Evolutionary conservation across 768 basidiomycete genomes (phyloP), one percentile per base, ranked within the genome.

Genomic region (Russula virescens): DNA sequence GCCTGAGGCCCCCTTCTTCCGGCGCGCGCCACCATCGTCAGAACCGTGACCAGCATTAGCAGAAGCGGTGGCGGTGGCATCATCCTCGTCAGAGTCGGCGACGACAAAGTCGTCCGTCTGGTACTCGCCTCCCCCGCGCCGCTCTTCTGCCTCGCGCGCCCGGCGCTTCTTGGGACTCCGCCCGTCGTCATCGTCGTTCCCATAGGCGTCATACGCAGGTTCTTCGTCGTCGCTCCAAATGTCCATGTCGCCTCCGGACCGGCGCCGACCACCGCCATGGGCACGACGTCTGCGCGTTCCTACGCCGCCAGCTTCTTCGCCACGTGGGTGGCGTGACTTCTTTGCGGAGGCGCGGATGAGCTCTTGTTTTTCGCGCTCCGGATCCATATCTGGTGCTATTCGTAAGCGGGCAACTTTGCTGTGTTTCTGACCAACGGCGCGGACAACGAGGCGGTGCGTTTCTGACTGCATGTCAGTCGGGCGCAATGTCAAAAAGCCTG

Each of bases 401-500:
- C 86, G 85, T 66, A 91, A 79, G 55, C 87, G 83, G 5, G 91
- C 87, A 23, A 88, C 82, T 71, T 90, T 90, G 73, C 80, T 87
- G 74, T 94, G 88, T 73, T 88, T 88, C 70, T 93, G 89, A 35
- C 88, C 89, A 9, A 94, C 90, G 43, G 90, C 86, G 42, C 87
- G 85, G 8, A 93, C 94, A 43, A 95, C 80, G 83, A 91, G 88
- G 55, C 89, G 84, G 73, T 96, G 93, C 16, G 91, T 91, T 73
- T 90, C 88, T 5, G 88, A 89, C 71, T 93, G 88, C 88, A 94
- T 93, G 62, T 89, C 88, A 4, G 91, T 89, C 3, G 94, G 94
- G 3, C 88, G 86, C 62, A 96, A 77, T 46, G 84, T 81, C 83
- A 95, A 87, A 69, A 86, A 84, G 45, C 93, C 93, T 2, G 90